Conservation (phyloP, 225 moss, liverwort and hornwort species). For the Rhytidiadelphus loreus region DNA sequence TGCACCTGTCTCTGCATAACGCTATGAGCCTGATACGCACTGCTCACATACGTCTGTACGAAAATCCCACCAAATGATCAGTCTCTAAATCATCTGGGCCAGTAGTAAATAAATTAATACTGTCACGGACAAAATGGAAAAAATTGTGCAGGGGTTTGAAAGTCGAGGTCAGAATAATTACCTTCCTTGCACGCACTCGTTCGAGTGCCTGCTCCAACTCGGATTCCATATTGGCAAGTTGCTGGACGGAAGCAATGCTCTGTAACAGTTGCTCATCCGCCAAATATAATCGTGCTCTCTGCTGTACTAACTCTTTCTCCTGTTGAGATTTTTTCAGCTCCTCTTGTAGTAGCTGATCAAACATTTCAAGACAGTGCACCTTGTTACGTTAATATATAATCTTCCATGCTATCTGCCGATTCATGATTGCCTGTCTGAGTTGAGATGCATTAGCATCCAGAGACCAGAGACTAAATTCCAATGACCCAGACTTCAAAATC, state of each 20-base stretch:
- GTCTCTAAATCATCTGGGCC: background rate
- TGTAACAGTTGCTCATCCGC: slow-evolving; percentile 44
- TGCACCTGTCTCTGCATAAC: slow-evolving; percentile 40
- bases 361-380: background rate
- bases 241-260: slow-evolving; percentile 35
- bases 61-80: background rate
- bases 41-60: slow-evolving; percentile 40
- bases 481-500: background rate
- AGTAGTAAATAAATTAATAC: background rate
- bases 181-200: slow-evolving; percentile 47
- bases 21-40: slow-evolving; percentile 38
- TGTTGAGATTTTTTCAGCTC: slow-evolving; percentile 48
- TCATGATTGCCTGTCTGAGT: background rate
- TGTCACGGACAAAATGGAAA: background rate
- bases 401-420: background rate
- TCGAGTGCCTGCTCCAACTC: slow-evolving; percentile 51
- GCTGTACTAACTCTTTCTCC: slow-evolving; percentile 44
- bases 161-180: background rate
- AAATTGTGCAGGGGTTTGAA: background rate
- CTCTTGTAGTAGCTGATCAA: slow-evolving; percentile 37
- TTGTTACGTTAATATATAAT: background rate
- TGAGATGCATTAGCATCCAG: background rate
- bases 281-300: slow-evolving; percentile 37
- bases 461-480: background rate
- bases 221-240: slow-evolving; percentile 42